Base-by-base conservation (phyloP, 176 grass and related monocot genomes). In the Raddia distichophylla region DNA sequence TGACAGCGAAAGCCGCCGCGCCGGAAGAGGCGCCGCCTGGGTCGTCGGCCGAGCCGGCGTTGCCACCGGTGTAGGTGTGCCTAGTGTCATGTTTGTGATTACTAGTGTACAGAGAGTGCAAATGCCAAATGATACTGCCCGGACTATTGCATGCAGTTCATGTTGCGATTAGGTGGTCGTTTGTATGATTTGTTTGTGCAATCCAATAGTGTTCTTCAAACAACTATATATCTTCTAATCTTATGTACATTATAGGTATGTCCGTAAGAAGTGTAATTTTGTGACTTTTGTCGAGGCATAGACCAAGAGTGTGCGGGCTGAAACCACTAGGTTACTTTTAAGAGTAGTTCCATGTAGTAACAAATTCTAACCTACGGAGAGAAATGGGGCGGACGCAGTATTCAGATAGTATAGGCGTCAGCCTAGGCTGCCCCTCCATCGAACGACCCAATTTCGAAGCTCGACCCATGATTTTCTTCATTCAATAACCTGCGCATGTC, bases 41-140 rank as follows among this genome's bases (percentile, higher is more conserved):
- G 27, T 27, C 27, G 27, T 27, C 51, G 53, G 11, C 68, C 17
- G 59, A 66, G 40, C 20, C 59, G 13, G 69, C 64, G 22, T 2
- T 86, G 61, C 61, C 84, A n/a, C 2, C n/a, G n/a, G n/a, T n/a
- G 55, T 85, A 78, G 55, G 18, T 45, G 27, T n/a, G 27, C 13
- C 56, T 22, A 18, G 3, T n/a, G 60, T 64, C 9, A 20, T 32
- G 15, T 40, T 56, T 57, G 15, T 15, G 11, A 5, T 5, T 37
- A 55, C 22, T 12, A 14, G 62, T 64, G 33, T 40, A 64, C 2
- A 40, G 37, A 47, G 64, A 47, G 43, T 2, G 66, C 12, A 40
- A 5, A 40, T 40, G 4, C 37, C 10, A 34, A 33, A 63, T 34
- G 20, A 12, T 5, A 60, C 19, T 11, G 9, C 18, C 19, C n/a